phyloP scores from a whole-genome alignment of 148 eudicot species.

The Camellia granthamiana region DNA sequence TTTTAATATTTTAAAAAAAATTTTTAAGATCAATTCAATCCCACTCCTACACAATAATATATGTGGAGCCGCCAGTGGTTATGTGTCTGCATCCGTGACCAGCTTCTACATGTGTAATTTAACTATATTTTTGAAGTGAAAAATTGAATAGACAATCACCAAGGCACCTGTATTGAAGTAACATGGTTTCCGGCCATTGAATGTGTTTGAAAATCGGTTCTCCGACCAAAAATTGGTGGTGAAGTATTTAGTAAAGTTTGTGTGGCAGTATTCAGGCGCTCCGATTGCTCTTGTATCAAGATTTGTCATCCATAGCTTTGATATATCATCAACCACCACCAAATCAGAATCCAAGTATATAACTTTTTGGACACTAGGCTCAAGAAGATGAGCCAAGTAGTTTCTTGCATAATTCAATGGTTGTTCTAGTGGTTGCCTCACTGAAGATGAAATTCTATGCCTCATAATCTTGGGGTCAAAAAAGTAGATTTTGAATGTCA shows the following conservation, averaged over 20 bases:
- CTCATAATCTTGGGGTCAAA: neutral
- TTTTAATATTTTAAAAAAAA: too few relatives aligned
- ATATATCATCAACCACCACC: conserved; percentile 5
- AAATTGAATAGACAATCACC: too few relatives aligned
- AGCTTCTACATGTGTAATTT: too few relatives aligned
- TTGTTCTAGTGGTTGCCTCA: conserved; percentile 10
- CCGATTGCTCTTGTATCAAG: neutral
- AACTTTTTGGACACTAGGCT: neutral
- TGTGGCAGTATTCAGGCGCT: conserved; percentile 16
- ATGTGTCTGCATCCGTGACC: too few relatives aligned
- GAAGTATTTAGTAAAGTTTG: conserved; percentile 17
- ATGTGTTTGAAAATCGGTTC: neutral
- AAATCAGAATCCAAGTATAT: conserved; percentile 16
- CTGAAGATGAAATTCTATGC: neutral
- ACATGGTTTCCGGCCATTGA: neutral
- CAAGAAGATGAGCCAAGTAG: conserved; percentile 11
- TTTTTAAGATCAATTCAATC: too few relatives aligned
- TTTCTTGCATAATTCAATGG: conserved; percentile 11
- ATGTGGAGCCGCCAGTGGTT: too few relatives aligned
- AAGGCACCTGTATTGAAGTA: conserved; percentile 9
- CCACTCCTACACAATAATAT: too few relatives aligned
- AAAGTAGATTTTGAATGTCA: neutral
- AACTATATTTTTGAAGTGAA: too few relatives aligned
- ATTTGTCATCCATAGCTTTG: conserved; percentile 6
- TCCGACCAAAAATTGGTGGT: neutral